phyloP scores from a whole-genome alignment of 495 filamentous ascomycete species.

The Aspergillus biplanus region DNA sequence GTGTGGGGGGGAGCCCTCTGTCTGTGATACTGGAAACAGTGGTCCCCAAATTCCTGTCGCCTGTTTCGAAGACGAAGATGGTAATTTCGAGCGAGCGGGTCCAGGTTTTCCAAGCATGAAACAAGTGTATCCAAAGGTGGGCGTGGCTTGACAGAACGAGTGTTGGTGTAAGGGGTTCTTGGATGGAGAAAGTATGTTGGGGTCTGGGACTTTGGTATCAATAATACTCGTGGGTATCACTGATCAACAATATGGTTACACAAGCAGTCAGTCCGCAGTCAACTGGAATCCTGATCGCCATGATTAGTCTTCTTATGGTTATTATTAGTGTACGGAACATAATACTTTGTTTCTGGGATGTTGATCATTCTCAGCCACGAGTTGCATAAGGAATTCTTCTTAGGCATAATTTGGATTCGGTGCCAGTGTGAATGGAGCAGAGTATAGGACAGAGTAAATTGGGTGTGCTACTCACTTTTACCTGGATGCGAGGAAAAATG shows the following conservation, averaged over 20 bases:
- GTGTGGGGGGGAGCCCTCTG: constrained; percentile 19
- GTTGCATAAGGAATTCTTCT: constrained; percentile 11
- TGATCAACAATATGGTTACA: constrained; percentile 18
- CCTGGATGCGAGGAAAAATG: not conserved
- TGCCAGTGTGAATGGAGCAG: constrained; percentile 1
- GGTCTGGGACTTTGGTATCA: not conserved
- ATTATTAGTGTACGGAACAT: constrained; percentile 19
- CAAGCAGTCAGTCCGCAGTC: constrained; percentile 14
- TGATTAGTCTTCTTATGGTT: constrained; percentile 23
- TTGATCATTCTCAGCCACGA: constrained; percentile 16
- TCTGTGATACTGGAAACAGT: not conserved
- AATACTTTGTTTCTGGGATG: constrained; percentile 13
- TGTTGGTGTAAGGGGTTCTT: constrained; percentile 8
- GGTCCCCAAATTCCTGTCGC: not conserved
- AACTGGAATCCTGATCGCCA: constrained; percentile 6
- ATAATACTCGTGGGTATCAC: constrained; percentile 8
- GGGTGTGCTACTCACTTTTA: not conserved
- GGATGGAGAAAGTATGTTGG: constrained; percentile 11
- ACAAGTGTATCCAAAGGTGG: constrained; percentile 10
- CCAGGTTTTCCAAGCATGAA: constrained; percentile 17
- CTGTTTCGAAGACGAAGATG: constrained; percentile 11
- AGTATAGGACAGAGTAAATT: constrained; percentile 9
- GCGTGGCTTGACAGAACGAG: constrained; percentile 24
- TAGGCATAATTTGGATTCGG: constrained; percentile 9
- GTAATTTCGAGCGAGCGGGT: constrained; percentile 22